Evolutionary conservation across 345 rosid species (phyloP).

Genomic region (Hibiscus mutabilis): DNA sequence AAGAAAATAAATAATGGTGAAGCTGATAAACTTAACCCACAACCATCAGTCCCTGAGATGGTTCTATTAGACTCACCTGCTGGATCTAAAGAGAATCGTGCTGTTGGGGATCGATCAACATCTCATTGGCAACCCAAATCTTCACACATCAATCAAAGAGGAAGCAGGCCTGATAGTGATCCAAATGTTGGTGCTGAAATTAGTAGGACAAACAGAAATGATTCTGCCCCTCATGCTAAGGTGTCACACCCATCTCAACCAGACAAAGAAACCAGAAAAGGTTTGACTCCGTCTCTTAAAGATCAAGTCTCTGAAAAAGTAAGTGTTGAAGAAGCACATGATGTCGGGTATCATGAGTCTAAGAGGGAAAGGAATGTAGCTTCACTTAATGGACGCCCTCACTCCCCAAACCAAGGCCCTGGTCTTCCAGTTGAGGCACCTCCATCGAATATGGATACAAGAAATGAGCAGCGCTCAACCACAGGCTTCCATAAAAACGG

Average conservation of each 20-base stretch:
- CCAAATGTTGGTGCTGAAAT: slow-evolving; percentile 32
- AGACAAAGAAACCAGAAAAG: slow-evolving; percentile 21
- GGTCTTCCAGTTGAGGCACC: slow-evolving; percentile 21
- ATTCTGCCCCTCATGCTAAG: slow-evolving; percentile 24
- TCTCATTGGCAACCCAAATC: slow-evolving; percentile 75
- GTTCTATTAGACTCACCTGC: slow-evolving; percentile 32
- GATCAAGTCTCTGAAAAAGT: slow-evolving; percentile 21
- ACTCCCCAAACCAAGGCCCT: slow-evolving; percentile 33
- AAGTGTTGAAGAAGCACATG: slow-evolving; percentile 27
- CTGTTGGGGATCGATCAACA: slow-evolving; percentile 39
- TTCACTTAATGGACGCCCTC: slow-evolving; percentile 29
- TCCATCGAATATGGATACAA: slow-evolving; percentile 31
- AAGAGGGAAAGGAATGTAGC: slow-evolving; percentile 42
- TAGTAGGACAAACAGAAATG: slow-evolving; percentile 38
- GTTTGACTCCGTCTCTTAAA: slow-evolving; percentile 15
- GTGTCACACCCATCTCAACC: slow-evolving; percentile 16
- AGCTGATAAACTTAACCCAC: slow-evolving; percentile 29
- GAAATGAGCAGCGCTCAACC: slow-evolving; percentile 33
- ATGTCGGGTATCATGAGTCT: slow-evolving; percentile 33
- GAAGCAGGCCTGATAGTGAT: slow-evolving; percentile 35
- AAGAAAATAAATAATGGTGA: slow-evolving; percentile 41
- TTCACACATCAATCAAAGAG: slow-evolving; percentile 27
- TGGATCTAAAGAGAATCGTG: slow-evolving; percentile 55
- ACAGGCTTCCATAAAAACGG: slow-evolving; percentile 48
- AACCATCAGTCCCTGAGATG: slow-evolving; percentile 35